Evolutionary conservation across 345 rosid genomes (phyloP).

Genomic region (thale cress (Arabidopsis thaliana)): DNA sequence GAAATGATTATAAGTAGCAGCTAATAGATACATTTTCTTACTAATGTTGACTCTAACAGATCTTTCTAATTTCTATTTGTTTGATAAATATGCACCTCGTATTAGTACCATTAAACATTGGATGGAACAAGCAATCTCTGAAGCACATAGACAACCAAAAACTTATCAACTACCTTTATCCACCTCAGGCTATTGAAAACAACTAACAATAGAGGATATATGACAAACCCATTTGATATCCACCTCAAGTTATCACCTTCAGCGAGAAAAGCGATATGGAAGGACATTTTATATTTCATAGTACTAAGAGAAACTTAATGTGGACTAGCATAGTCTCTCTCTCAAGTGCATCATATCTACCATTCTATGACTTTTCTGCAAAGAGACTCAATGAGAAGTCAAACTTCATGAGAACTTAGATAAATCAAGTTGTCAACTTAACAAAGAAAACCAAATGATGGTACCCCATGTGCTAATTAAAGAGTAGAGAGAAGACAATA

Average conservation of each 20-base stretch:
- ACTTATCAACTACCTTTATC: neutral
- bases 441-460: too few relatives aligned
- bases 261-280: neutral
- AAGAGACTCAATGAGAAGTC: neutral
- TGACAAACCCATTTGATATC: neutral
- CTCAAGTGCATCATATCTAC: constrained; percentile 6
- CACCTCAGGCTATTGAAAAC: neutral
- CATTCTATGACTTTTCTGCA: neutral
- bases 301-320: neutral
- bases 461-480: neutral
- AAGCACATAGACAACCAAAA: constrained; percentile 11
- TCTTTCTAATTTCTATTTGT: neutral
- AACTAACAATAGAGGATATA: neutral
- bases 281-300: neutral
- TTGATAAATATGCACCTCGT: constrained; percentile 2
- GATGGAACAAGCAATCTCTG: constrained; percentile 8
- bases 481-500: neutral
- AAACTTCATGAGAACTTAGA: too few relatives aligned
- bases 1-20: neutral
- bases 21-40: constrained; percentile 1
- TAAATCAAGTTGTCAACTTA: too few relatives aligned
- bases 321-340: constrained; percentile 7
- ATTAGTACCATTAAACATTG: neutral
- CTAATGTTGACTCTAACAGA: constrained; percentile 5
- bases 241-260: neutral